These are phyloP conservation scores for Pythium phragmiticola DNA, from an alignment of 352 stramenopile genomes.

Conservation along the genomic window DNA sequence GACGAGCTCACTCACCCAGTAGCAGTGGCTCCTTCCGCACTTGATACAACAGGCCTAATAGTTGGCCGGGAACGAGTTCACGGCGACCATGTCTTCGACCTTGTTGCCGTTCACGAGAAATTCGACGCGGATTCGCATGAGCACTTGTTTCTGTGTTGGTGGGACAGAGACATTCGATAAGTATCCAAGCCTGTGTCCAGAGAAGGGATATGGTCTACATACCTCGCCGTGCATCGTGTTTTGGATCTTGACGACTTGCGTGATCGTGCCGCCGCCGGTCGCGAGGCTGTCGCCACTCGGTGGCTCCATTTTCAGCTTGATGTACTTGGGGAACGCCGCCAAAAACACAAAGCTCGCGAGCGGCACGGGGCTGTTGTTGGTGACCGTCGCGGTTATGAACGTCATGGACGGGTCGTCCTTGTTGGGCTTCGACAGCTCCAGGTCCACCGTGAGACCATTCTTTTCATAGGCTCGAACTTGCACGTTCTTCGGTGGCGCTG, in stretches of 20 bases:
- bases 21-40: background rate
- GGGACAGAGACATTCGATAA: background rate
- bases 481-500: slow-evolving; percentile 36
- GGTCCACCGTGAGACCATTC: slow-evolving; percentile 91
- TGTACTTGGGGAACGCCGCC: slow-evolving; percentile 96
- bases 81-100: slow-evolving; percentile 82
- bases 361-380: slow-evolving; percentile 85
- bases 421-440: slow-evolving; percentile 93
- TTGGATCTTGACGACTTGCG: slow-evolving; percentile 95
- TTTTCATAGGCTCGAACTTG: slow-evolving; percentile 94
- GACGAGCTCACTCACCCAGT: background rate
- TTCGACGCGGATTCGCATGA: slow-evolving; percentile 85
- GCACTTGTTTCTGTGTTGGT: slow-evolving; percentile 71
- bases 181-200: background rate
- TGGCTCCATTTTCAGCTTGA: slow-evolving; percentile 98
- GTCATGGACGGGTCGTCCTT: slow-evolving; percentile 90
- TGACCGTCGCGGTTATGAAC: slow-evolving; percentile 91
- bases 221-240: slow-evolving; percentile 94
- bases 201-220: slow-evolving; percentile 10
- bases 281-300: slow-evolving; percentile 90
- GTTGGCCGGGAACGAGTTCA: slow-evolving; percentile 65
- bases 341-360: slow-evolving; percentile 94
- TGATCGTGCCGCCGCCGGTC: slow-evolving; percentile 79
- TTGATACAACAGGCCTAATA: slow-evolving; percentile 14
- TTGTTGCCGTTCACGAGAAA: slow-evolving; percentile 84